Evolutionary conservation across 306 rosid species (phyloP).

Genomic region (Castanea crenata): DNA sequence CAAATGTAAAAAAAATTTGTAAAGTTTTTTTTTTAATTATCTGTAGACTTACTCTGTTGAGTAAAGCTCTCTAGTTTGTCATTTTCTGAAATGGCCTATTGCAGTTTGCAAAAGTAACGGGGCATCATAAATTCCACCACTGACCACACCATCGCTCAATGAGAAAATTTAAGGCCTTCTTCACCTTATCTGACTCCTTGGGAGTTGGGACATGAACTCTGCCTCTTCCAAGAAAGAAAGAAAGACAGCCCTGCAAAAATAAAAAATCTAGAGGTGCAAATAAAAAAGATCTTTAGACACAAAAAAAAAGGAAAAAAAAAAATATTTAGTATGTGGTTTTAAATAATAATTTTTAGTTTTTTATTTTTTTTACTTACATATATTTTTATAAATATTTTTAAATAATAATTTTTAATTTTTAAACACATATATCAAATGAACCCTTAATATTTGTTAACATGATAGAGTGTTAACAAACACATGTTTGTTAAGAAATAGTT

Average conservation of each 20-base stretch:
- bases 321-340: no score
- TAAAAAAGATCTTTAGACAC: no score
- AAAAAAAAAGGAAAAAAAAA: neutral
- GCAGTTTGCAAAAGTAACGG: constrained; percentile 18
- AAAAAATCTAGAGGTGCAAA: no score
- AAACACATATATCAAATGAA: no score
- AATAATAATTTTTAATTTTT: no score
- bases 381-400: no score
- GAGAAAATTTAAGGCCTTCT: constrained; percentile 26
- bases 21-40: no score
- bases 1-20: no score
- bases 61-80: neutral
- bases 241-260: neutral
- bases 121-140: constrained; percentile 25
- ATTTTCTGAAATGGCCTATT: constrained; percentile 5
- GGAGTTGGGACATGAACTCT: constrained; percentile 42
- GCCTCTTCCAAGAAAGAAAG: constrained; percentile 31
- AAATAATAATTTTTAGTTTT: no score
- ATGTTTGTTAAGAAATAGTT: no score
- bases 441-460: neutral
- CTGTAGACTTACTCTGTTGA: neutral
- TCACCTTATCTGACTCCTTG: constrained; percentile 19
- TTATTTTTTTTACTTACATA: no score
- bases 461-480: no score
- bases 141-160: constrained; percentile 6